Evolutionary conservation across 139 green algal species (phyloP).

Genomic region (Chlamydomonas incerta): DNA sequence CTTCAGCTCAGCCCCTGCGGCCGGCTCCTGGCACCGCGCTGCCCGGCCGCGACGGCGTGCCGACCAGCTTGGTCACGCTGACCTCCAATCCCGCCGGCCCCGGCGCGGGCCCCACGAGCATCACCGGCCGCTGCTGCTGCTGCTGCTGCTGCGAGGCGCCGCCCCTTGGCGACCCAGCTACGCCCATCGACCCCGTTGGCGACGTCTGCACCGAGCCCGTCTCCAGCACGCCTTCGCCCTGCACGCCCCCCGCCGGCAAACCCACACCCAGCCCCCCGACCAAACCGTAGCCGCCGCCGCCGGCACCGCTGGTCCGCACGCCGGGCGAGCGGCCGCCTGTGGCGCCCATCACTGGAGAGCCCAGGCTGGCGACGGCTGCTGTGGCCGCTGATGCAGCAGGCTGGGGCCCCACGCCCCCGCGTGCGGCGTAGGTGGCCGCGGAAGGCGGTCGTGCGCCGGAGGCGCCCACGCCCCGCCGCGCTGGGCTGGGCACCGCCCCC

Average conservation of each 20-base stretch:
- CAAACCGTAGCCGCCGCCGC: too few relatives aligned
- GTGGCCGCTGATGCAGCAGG: not conserved
- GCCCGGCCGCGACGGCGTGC: not conserved
- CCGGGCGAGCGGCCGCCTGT: too few relatives aligned
- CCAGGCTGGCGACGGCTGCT: too few relatives aligned
- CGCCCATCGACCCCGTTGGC: too few relatives aligned
- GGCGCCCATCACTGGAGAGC: too few relatives aligned
- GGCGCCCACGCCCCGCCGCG: conserved; percentile 14
- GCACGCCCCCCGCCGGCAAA: not conserved
- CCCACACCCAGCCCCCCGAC: too few relatives aligned
- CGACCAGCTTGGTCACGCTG: not conserved
- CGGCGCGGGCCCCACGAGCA: not conserved
- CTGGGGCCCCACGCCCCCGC: not conserved
- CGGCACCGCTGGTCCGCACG: not conserved
- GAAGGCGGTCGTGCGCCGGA: conserved; percentile 22
- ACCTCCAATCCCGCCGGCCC: not conserved
- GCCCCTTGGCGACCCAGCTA: not conserved
- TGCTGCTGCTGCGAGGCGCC: too few relatives aligned
- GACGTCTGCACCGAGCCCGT: not conserved
- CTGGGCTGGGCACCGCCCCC: not conserved
- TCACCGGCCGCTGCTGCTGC: too few relatives aligned
- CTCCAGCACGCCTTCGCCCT: too few relatives aligned
- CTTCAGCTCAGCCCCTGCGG: too few relatives aligned
- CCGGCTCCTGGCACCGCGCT: not conserved
- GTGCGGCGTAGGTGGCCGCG: conserved; percentile 3